Base-by-base conservation (phyloP, 441 rosid species). In the Gossypium aridum region DNA sequence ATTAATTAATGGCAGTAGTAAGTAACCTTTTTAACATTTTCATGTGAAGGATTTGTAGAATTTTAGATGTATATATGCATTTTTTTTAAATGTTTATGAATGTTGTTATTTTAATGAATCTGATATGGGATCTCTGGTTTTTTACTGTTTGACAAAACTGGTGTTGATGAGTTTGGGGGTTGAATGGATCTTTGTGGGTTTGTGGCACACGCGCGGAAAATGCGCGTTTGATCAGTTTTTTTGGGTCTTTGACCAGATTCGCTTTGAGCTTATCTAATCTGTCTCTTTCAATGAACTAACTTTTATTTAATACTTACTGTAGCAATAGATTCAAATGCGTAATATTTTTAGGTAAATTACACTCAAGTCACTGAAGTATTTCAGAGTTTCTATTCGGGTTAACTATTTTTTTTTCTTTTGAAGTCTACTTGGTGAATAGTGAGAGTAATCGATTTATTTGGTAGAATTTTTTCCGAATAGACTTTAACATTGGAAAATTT, bases 1-100 rank as follows among this genome's bases (percentile, higher is more conserved):
- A 80, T 47, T 82, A 75, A 80, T 68, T 55, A 75, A n/a, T 80
- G 79, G 62, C 75, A 76, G 71, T 76, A 84, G 72, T 80, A 77
- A 86, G 90, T 69, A 80, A 66, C 3, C 47, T 71, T 54, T 54
- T 19, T 62, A 55, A 57, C 16, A 8, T 13, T 49, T 49, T 55
- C 20, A 66, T 22, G 59, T 76, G 2, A 37, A 49, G 14, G 51
- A 23, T 2, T 19, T 49, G 57, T 63, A 51, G 28, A 4, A 63
- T 49, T 28, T 19, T 73, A 7, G 51, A 37, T 25, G 34, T 73
- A 73, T 23, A 39, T 72, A 37, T 31, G 2, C 20, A 10, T 51
- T 45, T 17, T 28, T n/a, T 31, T 26, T 14, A 1, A 1, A n/a
- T 34, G 20, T 5, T 34, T n/a, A 8, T n/a, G 9, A 71, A 56